phyloP scores from a whole-genome alignment of 139 green algal genomes.

The Picocystis salinarum region DNA sequence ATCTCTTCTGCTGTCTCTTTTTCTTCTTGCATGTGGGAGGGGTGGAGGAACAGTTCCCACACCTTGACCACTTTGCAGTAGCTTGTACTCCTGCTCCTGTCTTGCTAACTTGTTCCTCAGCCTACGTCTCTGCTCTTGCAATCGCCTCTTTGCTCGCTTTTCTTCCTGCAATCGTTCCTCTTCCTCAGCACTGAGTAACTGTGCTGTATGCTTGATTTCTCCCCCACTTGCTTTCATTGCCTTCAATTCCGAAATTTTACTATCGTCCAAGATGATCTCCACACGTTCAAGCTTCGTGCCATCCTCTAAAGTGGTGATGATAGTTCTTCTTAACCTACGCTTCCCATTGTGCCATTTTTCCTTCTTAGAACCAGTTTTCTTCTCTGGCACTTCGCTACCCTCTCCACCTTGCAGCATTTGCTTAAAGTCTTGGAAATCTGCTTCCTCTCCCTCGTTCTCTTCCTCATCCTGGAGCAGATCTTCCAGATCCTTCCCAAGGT shows the following conservation, averaged over 20 bases:
- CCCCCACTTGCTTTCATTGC: no score
- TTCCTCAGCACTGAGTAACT: no score
- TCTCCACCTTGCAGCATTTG: constrained; percentile 3
- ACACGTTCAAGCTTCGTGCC: constrained; percentile 12
- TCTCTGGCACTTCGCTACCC: constrained; percentile 2
- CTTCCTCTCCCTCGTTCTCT: constrained; percentile 15
- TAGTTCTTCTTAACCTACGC: constrained; percentile 14
- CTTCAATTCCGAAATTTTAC: no score
- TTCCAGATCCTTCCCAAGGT: constrained; percentile 9
- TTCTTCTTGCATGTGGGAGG: no score
- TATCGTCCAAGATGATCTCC: constrained; percentile 5
- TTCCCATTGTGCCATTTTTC: constrained; percentile 7
- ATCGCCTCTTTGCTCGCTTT: constrained; percentile 12
- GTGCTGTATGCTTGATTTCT: no score
- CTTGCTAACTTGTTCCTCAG: constrained; percentile 10
- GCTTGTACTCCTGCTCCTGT: constrained; percentile 2
- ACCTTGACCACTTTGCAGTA: constrained; percentile 1
- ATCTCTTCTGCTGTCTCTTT: not conserved
- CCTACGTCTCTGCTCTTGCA: constrained; percentile 9
- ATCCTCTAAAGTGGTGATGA: no score
- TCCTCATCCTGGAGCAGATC: constrained; percentile 15
- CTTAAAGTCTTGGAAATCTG: constrained; percentile 1
- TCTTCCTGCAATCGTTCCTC: constrained; percentile 14
- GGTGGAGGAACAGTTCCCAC: constrained; percentile 1
- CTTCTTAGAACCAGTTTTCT: constrained; percentile 5